Percentiles rank a stretch among this genome's conserved stretches.
Conservation (phyloP, 2,329 filamentous ascomycete genomes). For the Aspergillus unguis region DNA sequence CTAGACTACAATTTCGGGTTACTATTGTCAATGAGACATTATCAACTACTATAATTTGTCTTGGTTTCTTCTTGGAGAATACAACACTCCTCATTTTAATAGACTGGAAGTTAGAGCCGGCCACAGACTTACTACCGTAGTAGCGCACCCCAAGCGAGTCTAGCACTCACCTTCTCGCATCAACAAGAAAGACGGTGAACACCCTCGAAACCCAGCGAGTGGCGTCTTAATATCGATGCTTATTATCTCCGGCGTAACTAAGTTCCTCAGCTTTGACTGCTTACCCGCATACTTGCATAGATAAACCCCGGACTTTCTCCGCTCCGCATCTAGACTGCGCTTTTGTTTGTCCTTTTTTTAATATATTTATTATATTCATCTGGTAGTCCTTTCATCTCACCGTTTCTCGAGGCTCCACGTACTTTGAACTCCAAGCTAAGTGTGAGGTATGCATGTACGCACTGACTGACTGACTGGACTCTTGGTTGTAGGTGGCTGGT, state of each 20-base stretch:
- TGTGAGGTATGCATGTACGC: background rate
- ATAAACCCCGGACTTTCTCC: conserved; percentile 2
- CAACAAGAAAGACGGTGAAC: background rate
- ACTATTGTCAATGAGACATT: background rate
- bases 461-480: background rate
- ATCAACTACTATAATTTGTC: background rate
- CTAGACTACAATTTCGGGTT: conserved; percentile 10
- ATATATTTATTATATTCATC: too few relatives aligned
- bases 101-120: too few relatives aligned
- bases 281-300: background rate
- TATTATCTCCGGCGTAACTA: too few relatives aligned
- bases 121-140: too few relatives aligned
- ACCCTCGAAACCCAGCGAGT: background rate
- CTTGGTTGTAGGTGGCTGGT: background rate
- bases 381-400: background rate
- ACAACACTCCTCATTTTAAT: too few relatives aligned
- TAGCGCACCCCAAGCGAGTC: background rate
- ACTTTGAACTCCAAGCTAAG: too few relatives aligned
- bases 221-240: too few relatives aligned
- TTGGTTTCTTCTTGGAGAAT: too few relatives aligned
- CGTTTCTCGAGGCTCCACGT: background rate
- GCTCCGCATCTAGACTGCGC: background rate
- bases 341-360: background rate
- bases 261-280: background rate
- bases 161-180: background rate